Evolutionary conservation across 352 stramenopile genomes (phyloP), one percentile per base, ranked within the genome.

Genomic region (Hyaloperonospora arabidopsidis): DNA sequence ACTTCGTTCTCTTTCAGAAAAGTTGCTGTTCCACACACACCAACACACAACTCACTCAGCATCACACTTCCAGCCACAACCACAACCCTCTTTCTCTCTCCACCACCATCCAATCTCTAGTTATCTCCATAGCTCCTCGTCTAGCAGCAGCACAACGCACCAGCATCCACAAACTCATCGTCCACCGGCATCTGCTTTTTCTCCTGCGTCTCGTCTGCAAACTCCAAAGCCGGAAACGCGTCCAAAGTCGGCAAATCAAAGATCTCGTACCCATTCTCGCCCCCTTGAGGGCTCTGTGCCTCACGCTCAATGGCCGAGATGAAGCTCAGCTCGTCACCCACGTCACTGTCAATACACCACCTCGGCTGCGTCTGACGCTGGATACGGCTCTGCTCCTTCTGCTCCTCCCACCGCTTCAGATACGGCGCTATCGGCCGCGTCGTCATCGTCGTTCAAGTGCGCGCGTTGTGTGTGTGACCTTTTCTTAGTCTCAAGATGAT

Each of bases 121-220:
- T n/a, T n/a, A n/a, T n/a, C n/a, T n/a, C n/a, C 25, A 32, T 10
- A 32, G 25, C 25, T 8, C 8, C 25, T 28, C n/a, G 15, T 21
- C 21, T 14, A 52, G 15, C 39, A 13, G 18, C 28, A 53, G 18
- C 13, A 17, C 13, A 48, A 69, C 73, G 32, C 49, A 89, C 79
- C 79, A 46, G 75, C 80, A 54, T 90, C 76, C 2, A 87, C 61
- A 59, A 90, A 90, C 38, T 88, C 74, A 15, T 86, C 72, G 13
- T 79, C 73, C 14, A 54, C 56, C 13, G 68, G 57, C 13, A 70
- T 68, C 17, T 51, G 46, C 10, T 47, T n/a, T n/a, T n/a, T 55
- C 7, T 57, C 46, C 14, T 45, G 57, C 19, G 5, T 38, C 5
- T 47, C 23, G 18, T 57, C 29, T 10, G 18, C 23, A n/a, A 57